Base-by-base conservation (phyloP, 1,139 yeast species). In the Geotrichum klebahnii region DNA sequence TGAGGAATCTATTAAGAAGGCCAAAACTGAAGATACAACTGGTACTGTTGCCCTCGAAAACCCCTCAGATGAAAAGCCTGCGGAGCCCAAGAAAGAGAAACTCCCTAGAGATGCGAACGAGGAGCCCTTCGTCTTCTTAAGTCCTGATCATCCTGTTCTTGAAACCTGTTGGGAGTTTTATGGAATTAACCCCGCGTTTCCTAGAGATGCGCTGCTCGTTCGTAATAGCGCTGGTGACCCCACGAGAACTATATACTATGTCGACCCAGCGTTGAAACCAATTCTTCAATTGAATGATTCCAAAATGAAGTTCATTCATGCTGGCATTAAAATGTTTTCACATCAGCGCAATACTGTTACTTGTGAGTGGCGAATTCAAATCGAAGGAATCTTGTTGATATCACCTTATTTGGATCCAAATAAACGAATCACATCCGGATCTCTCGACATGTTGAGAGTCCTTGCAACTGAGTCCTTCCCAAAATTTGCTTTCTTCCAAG, bases 221-320 rank as follows among this genome's bases (percentile, higher is more conserved):
- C 81, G 99, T 72, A 94, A 94, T 66, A 92, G 94, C 35, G 83
- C 95, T 17, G 98, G 97, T 53, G 96, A 89, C 64, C 96, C 98
- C 54, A 76, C 88, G 26, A 81, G 97, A 69, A 82, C 94, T 36
- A 86, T 94, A 48, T 94, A 94, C 70, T 85, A 85, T 63, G 95
- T 86, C 20, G 75, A 90, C 10, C 95, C 96, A 41, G 71, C 80
- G 22, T 72, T 90, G 54, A 82, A 79, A 61, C 78, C 84, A 35
- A 76, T 87, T 51, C 75, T 94, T 55, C 74, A 78, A 52, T 74
- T 77, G 35, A 81, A 85, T 60, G 94, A 86, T 51, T 81, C 79
- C 62, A 86, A 85, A 67, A 73, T 90, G 64, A 90, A 90, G 74
- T 77, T 92, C 55, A 81, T 92, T 44, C 96, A 90, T 61, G 86